Conservation (phyloP, 176 grass and related monocot genomes). For the Oryza brachyantha region DNA sequence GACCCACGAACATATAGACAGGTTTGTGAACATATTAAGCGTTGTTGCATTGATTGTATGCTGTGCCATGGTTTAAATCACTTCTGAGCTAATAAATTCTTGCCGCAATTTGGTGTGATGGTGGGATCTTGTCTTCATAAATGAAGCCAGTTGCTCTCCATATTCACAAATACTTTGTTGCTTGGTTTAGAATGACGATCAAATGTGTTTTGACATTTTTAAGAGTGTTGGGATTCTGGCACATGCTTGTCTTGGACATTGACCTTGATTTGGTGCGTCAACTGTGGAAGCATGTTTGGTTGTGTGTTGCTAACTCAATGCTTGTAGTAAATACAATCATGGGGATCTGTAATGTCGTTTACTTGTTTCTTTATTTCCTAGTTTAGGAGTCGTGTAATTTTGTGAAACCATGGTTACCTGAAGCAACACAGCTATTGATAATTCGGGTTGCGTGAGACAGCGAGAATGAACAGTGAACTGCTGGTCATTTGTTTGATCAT, state of each 20-base stretch:
- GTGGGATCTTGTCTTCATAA: background rate
- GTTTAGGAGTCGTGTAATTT: background rate
- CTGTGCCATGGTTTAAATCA: background rate
- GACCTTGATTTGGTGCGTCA: background rate
- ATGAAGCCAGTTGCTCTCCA: background rate
- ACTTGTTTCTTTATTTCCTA: background rate
- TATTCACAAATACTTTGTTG: background rate
- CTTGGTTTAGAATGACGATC: background rate
- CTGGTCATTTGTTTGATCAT: background rate
- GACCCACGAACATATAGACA: background rate
- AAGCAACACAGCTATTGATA: background rate
- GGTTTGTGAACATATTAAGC: constrained; percentile 22
- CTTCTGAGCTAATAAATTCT: constrained; percentile 10
- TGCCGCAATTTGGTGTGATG: background rate
- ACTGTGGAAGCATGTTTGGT: background rate
- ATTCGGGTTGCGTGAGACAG: background rate
- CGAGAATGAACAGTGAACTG: background rate
- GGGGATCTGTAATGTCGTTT: background rate
- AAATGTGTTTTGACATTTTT: background rate
- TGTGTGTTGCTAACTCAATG: background rate
- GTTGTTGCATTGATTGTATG: background rate
- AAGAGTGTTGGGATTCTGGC: background rate
- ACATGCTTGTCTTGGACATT: background rate
- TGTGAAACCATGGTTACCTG: background rate
- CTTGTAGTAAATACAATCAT: background rate